Conservation (phyloP, 768 basidiomycete species). For the Pleurotus eryngii region DNA sequence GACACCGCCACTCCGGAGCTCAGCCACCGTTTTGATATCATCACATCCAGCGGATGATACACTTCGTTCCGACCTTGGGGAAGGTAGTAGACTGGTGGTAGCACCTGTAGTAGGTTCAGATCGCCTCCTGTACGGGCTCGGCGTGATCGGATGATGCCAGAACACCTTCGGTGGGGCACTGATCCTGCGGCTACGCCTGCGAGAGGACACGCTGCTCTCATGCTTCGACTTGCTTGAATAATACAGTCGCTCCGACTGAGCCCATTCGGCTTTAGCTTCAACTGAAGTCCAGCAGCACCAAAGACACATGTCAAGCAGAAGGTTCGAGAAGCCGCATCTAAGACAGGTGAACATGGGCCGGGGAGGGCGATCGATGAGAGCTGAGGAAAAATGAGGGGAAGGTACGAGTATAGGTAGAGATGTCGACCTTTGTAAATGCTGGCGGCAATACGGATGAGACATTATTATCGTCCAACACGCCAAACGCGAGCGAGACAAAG, state of each 20-base stretch:
- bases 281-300: conserved; percentile 49
- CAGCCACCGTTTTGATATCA: conserved; percentile 3
- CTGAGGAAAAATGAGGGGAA: conserved; percentile 16
- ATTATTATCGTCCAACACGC: background rate
- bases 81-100: background rate
- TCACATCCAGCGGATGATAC: background rate
- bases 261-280: conserved; percentile 35
- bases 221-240: background rate
- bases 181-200: background rate
- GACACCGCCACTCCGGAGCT: background rate
- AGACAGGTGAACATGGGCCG: conserved; percentile 44
- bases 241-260: conserved; percentile 31
- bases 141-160: background rate
- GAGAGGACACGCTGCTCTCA: too few species aligned
- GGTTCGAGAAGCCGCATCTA: conserved; percentile 44
- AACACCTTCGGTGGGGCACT: conserved; percentile 9
- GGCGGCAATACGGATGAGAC: background rate
- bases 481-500: background rate
- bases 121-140: background rate
- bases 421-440: conserved; percentile 43
- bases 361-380: conserved; percentile 13
- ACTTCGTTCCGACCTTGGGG: too few species aligned
- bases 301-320: conserved; percentile 45
- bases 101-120: background rate
- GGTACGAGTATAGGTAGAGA: conserved; percentile 45